Evolutionary conservation across 1,284 basidiomycete species (phyloP).

Genomic region (Papiliotrema flavescens): DNA sequence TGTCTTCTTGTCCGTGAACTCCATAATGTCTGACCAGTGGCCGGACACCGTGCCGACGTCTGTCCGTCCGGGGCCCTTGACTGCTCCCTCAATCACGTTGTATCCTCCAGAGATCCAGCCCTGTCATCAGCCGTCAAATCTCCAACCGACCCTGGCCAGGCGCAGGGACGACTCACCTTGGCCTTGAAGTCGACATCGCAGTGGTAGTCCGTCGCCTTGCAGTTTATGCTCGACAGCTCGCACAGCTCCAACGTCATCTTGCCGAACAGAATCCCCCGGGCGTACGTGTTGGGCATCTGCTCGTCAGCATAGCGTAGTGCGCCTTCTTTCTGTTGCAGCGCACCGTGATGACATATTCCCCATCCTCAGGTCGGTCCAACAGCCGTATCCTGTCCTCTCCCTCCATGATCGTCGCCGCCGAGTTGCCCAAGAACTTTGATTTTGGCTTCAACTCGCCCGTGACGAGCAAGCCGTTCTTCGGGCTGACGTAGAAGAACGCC

Average conservation of each 20-base stretch:
- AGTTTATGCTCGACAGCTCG: constrained; percentile 81
- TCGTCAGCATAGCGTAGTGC: neutral
- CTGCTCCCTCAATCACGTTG: constrained; percentile 80
- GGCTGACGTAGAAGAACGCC: constrained; percentile 94
- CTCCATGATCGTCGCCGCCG: constrained; percentile 92
- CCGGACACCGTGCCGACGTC: constrained; percentile 85
- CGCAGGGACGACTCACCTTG: constrained; percentile 68
- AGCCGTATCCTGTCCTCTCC: constrained; percentile 86
- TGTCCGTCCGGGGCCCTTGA: constrained; percentile 59
- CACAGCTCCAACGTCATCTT: constrained; percentile 98
- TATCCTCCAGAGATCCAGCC: constrained; percentile 97
- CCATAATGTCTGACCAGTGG: constrained; percentile 89
- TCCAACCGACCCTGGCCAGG: neutral
- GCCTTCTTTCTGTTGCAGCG: constrained; percentile 7
- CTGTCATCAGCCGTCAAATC: constrained; percentile 47
- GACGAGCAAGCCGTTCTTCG: constrained; percentile 73
- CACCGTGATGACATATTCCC: constrained; percentile 52
- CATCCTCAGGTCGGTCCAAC: constrained; percentile 76
- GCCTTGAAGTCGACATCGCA: constrained; percentile 97
- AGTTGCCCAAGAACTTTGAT: constrained; percentile 89
- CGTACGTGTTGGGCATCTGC: constrained; percentile 92
- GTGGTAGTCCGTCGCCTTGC: constrained; percentile 67
- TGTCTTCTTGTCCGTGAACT: constrained; percentile 69
- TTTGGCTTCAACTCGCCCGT: constrained; percentile 94
- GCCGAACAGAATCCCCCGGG: constrained; percentile 93